Evolutionary conservation across 1,139 yeast genomes (phyloP).

Genomic region (Pneumocystis canis): DNA sequence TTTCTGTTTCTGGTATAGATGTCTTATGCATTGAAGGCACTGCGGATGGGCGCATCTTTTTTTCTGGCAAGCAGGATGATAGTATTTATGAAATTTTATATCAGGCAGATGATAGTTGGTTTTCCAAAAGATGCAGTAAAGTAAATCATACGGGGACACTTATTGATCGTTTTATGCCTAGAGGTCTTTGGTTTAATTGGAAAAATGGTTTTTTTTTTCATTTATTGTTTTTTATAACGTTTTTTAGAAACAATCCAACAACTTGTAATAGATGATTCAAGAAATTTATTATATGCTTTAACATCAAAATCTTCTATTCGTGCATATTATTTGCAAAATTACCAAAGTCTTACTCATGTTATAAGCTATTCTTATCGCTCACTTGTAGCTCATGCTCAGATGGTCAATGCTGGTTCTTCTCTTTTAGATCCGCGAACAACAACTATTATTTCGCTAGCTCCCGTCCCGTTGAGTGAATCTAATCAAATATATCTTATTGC

Average conservation of each 20-base stretch:
- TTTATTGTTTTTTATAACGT: constrained; percentile 4
- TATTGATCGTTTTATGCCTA: constrained; percentile 13
- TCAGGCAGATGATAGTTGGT: constrained; percentile 78
- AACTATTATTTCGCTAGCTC: constrained; percentile 44
- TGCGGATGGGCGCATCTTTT: constrained; percentile 67
- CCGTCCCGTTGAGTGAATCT: constrained; percentile 51
- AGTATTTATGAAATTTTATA: constrained; percentile 82
- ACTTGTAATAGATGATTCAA: constrained; percentile 57
- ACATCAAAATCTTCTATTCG: constrained; percentile 73
- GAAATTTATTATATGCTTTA: constrained; percentile 65
- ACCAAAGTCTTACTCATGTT: constrained; percentile 28
- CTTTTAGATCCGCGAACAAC: constrained; percentile 20
- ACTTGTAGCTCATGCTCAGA: constrained; percentile 24
- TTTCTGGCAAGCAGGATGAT: constrained; percentile 68
- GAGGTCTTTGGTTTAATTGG: constrained; percentile 10
- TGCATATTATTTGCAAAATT: constrained; percentile 44
- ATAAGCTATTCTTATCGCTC: constrained; percentile 23
- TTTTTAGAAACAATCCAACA: constrained; percentile 46
- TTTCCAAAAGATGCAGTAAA: constrained; percentile 67
- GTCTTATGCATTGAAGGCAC: constrained; percentile 49
- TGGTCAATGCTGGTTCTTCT: constrained; percentile 25
- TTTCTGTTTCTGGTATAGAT: constrained; percentile 61
- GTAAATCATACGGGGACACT: constrained; percentile 36
- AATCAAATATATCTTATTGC: constrained; percentile 64
- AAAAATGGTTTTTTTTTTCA: constrained; percentile 3